Conservation (phyloP, 345 rosid species). For the Odontarrhena argentea region DNA sequence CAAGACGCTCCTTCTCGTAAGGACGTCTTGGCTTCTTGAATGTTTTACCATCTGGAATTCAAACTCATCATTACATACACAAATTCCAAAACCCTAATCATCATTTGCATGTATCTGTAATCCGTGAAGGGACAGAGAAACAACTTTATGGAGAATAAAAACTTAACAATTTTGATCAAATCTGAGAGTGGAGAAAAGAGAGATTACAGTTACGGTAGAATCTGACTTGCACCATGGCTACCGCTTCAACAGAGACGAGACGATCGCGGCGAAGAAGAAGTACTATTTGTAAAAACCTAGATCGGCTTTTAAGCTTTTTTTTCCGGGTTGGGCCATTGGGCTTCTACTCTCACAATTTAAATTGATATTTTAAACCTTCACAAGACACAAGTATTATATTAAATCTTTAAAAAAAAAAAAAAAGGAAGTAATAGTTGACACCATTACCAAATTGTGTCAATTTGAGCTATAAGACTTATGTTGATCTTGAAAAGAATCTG, state of each 20-base stretch:
- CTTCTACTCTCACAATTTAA: background rate
- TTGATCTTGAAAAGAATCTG: too few relatives aligned
- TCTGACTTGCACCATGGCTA: slow-evolving; percentile 46
- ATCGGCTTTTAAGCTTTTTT: background rate
- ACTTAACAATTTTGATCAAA: background rate
- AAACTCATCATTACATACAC: too few relatives aligned
- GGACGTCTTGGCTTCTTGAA: slow-evolving; percentile 72
- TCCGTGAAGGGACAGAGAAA: background rate
- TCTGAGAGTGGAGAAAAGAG: background rate
- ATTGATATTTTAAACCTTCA: too few relatives aligned
- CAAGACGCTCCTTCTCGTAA: slow-evolving; percentile 67
- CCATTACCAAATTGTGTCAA: too few relatives aligned
- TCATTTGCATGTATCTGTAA: slow-evolving; percentile 8
- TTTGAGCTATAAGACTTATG: too few relatives aligned
- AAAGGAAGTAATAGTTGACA: too few relatives aligned
- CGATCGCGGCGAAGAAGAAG: slow-evolving; percentile 24
- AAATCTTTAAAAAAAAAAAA: too few relatives aligned
- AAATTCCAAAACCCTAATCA: background rate
- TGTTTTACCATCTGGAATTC: slow-evolving; percentile 53
- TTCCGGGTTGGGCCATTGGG: slow-evolving; percentile 17
- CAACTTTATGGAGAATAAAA: background rate
- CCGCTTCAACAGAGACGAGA: slow-evolving; percentile 5
- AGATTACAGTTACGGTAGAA: slow-evolving; percentile 50
- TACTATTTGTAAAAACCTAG: slow-evolving; percentile 26
- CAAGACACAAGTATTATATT: too few relatives aligned